A percentile compares a stretch with the other conserved stretches of the same genome.
Conservation (phyloP, 345 rosid species). For the Acer saccharum region DNA sequence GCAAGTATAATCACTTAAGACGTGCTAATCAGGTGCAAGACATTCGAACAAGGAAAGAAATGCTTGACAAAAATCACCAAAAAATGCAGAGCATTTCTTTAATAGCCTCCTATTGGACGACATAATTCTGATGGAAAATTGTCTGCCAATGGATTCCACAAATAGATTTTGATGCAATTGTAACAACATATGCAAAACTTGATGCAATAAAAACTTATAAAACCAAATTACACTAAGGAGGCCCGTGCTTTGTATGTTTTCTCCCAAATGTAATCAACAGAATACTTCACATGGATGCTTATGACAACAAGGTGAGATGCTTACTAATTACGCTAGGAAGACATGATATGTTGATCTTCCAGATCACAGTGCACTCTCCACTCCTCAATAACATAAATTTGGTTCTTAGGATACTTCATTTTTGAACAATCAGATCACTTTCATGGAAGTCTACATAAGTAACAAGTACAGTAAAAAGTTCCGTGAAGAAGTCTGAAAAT, state of each 20-base stretch:
- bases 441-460: not conserved
- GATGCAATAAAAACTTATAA: not conserved
- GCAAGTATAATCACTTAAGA: not conserved
- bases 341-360: not conserved
- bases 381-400: not conserved
- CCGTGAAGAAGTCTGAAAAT: not conserved
- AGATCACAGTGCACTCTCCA: not conserved
- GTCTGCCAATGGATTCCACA: constrained; percentile 21
- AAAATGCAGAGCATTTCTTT: constrained; percentile 23
- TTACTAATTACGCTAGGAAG: not conserved
- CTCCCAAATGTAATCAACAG: not conserved
- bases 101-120: constrained; percentile 20
- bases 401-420: not conserved
- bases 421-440: not conserved
- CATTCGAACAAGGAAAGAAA: constrained; percentile 10
- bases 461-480: not conserved
- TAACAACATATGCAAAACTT: not conserved
- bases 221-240: not conserved
- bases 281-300: not conserved
- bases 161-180: constrained; percentile 15
- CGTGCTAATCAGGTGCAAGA: not conserved
- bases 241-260: not conserved
- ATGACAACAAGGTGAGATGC: not conserved
- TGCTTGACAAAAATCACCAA: constrained; percentile 10
- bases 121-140: constrained; percentile 7